Base-by-base conservation (phyloP, 1,284 basidiomycete genomes). In the Puccinia coronata region DNA sequence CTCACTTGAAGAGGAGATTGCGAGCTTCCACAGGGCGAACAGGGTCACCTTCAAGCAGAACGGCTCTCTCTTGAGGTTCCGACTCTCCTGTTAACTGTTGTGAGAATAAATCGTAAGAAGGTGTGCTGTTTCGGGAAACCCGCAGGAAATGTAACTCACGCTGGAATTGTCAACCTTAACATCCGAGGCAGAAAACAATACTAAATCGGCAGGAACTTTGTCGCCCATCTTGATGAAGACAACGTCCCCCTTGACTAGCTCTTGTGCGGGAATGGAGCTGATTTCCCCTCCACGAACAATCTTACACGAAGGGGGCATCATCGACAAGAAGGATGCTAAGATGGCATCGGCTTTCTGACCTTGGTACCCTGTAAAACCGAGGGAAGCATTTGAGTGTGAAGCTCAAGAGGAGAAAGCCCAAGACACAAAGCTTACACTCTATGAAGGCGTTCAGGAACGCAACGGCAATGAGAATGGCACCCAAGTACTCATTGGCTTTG, bases 151-250 rank as follows among this genome's bases (percentile, higher is more conserved):
- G 1, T 14, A 25, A 61, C 63, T 53, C 59, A 78, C 80, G 85
- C 89, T 91, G 82, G 90, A 91, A 83, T 91, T 91, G 85, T 92
- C 91, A 51, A 91, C 89, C 84, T 91, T 91, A 71, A 91, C 86
- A 83, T 91, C 91, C 1, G 88, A 89, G 0, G 90, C 85, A 6
- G 89, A 88, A 83, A 91, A 91, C 8, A 83, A 51, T 43, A 91
- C 84, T 63, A 91, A 85, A 84, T 92, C 91, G 23, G 91, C 91
- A 0, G 91, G 91, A 3, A 90, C 91, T 87, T 92, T 92, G 86
- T 91, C 90, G 71, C 91, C 91, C 81, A 88, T 88, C 73, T 90
- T 89, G 63, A 92, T 83, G 57, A 91, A 87, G 9, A 92, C 91
- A 69, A 92, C 84, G 84, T 92, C 91, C 31, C 91, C 91, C 83